A percentile compares a stretch with the other conserved stretches of the same genome.
Conservation (phyloP, 169 alveolate genomes). For the Eimeria sp. region DNA sequence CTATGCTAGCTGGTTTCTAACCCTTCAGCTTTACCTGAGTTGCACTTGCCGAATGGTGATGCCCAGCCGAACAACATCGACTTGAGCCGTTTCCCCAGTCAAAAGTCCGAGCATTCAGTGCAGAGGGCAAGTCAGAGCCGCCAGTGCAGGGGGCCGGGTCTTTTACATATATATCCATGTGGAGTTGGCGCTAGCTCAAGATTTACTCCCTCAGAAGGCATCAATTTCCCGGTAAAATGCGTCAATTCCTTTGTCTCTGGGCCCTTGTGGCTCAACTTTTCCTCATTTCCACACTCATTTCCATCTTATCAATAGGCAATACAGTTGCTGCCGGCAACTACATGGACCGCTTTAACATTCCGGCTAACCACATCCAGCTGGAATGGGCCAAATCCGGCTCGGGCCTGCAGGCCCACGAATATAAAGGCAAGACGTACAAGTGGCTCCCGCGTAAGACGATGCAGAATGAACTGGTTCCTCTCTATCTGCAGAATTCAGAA, state of each 20-base stretch:
- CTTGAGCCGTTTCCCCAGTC: background rate
- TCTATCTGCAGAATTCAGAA: background rate
- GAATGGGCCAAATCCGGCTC: constrained; percentile 74
- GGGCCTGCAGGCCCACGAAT: background rate
- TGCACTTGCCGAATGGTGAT: background rate
- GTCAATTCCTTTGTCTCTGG: background rate
- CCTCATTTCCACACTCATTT: background rate
- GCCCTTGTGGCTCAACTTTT: constrained; percentile 46
- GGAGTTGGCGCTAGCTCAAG: constrained; percentile 8
- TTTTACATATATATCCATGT: background rate
- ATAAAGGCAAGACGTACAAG: constrained; percentile 66
- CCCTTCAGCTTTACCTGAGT: background rate
- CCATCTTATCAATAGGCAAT: constrained; percentile 23
- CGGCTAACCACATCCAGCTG: constrained; percentile 73
- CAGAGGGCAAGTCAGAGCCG: background rate
- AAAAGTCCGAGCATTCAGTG: background rate
- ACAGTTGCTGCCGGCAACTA: constrained; percentile 38
- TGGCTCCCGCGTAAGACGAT: constrained; percentile 69
- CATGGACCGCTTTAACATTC: constrained; percentile 81
- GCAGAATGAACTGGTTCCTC: background rate
- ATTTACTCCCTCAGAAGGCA: background rate
- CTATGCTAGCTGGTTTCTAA: background rate
- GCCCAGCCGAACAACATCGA: background rate
- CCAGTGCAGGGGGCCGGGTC: background rate
- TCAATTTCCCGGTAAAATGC: constrained; percentile 22